Percentiles rank a stretch among this genome's conserved stretches.
These are phyloP conservation scores for Yarrowia deformans DNA, from an alignment of 805 yeast species.

Conservation along the genomic window DNA sequence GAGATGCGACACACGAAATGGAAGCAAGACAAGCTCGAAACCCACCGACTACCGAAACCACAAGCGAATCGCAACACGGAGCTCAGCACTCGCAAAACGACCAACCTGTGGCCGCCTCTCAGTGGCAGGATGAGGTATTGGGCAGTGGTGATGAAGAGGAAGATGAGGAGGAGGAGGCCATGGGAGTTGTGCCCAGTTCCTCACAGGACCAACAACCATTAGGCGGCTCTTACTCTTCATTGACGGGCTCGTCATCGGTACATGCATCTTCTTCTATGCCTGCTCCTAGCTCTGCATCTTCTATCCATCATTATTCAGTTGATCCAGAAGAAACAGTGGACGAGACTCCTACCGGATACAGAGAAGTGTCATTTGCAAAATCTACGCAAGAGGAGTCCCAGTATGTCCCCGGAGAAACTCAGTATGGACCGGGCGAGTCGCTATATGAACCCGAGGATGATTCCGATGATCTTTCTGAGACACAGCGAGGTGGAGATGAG, in stretches of 20 bases:
- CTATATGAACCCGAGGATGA: not conserved
- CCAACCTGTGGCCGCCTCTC: slow-evolving; percentile 15
- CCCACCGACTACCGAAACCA: no score
- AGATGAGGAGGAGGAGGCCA: not conserved
- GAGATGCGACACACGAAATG: not conserved
- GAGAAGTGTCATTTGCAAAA: not conserved
- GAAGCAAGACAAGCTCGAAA: no score
- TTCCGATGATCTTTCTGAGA: not conserved
- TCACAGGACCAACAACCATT: slow-evolving; percentile 13
- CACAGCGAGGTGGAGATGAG: not conserved
- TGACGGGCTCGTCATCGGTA: not conserved
- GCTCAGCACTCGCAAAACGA: not conserved
- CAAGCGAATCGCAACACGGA: not conserved
- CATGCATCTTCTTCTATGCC: not conserved
- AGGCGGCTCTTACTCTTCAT: not conserved
- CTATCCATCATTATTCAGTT: not conserved
- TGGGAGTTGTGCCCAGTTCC: slow-evolving; percentile 10
- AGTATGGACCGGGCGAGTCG: slow-evolving; percentile 20
- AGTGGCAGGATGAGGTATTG: slow-evolving; percentile 15
- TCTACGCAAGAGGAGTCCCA: slow-evolving; percentile 3
- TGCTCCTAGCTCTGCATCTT: slow-evolving; percentile 15
- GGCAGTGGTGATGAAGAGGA: slow-evolving; percentile 22
- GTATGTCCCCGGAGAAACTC: slow-evolving; percentile 11
- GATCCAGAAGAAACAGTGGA: slow-evolving; percentile 23
- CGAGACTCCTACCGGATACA: slow-evolving; percentile 8